phyloP scores from a whole-genome alignment of 768 basidiomycete species.

The Leccinum subtestaceum region DNA sequence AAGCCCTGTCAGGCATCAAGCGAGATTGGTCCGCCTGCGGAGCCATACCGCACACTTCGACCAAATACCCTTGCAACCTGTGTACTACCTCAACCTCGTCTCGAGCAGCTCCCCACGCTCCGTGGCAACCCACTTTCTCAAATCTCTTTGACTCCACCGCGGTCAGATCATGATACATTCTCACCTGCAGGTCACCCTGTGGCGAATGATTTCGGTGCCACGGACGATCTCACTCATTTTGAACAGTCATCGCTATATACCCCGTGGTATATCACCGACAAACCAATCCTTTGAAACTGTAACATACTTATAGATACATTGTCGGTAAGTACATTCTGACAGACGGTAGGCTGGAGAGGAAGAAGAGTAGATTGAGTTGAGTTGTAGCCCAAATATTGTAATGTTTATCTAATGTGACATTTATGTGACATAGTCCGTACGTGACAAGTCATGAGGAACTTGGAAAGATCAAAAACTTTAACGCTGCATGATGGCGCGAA shows the following conservation, averaged over 20 bases:
- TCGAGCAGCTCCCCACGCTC: conserved; percentile 3
- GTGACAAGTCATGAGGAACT: background rate
- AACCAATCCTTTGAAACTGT: background rate
- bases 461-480: background rate
- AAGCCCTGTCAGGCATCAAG: conserved; percentile 26
- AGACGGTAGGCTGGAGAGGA: background rate
- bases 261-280: background rate
- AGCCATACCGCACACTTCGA: background rate
- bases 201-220: background rate
- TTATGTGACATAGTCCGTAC: background rate
- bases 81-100: background rate
- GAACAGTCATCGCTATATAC: conserved; percentile 3
- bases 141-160: background rate
- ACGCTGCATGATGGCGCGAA: background rate
- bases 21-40: conserved; percentile 16
- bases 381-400: background rate
- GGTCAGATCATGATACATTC: background rate
- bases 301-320: background rate
- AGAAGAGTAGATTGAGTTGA: background rate
- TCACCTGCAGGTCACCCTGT: background rate
- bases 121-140: background rate
- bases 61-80: background rate
- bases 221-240: background rate
- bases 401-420: background rate
- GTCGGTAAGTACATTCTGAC: background rate